These are phyloP conservation scores for Trametes meyenii DNA, from an alignment of 768 basidiomycete species.

Conservation along the genomic window DNA sequence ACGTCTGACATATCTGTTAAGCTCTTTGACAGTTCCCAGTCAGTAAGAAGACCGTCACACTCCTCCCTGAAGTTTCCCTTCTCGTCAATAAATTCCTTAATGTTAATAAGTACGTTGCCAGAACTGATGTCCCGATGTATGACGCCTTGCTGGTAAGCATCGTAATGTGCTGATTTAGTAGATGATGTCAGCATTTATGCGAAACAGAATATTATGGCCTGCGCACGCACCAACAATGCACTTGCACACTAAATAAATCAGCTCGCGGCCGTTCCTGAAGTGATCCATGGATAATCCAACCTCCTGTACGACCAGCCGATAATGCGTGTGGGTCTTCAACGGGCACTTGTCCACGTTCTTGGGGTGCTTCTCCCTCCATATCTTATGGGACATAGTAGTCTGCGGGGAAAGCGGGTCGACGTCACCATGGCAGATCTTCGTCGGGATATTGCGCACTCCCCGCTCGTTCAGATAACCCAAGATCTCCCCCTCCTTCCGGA, in stretches of 20 bases:
- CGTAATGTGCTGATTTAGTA: not conserved
- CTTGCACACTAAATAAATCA: not conserved
- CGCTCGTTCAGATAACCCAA: not conserved
- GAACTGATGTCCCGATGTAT: conserved; percentile 17
- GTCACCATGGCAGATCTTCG: conserved; percentile 1
- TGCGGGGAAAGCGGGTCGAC: not conserved
- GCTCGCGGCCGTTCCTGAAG: not conserved
- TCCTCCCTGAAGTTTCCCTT: no score
- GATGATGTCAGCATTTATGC: not conserved
- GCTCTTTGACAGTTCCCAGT: conserved; percentile 15
- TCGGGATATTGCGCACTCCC: not conserved
- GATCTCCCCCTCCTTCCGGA: conserved; percentile 1
- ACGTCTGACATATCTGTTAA: no score
- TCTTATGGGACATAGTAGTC: not conserved
- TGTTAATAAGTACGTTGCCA: conserved; percentile 7
- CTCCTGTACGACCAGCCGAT: conserved; percentile 9
- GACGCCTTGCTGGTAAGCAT: not conserved
- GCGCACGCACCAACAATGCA: not conserved
- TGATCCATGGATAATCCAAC: not conserved
- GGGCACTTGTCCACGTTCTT: not conserved
- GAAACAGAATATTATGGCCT: no score
- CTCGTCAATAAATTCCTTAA: no score
- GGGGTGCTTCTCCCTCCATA: not conserved
- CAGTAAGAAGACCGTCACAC: not conserved
- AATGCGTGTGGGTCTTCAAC: conserved; percentile 4